A percentile compares a stretch with the other conserved stretches of the same genome.
These are phyloP conservation scores for Stagonosporopsis rhizophila DNA, from an alignment of 2,329 filamentous ascomycete species.

Conservation along the genomic window DNA sequence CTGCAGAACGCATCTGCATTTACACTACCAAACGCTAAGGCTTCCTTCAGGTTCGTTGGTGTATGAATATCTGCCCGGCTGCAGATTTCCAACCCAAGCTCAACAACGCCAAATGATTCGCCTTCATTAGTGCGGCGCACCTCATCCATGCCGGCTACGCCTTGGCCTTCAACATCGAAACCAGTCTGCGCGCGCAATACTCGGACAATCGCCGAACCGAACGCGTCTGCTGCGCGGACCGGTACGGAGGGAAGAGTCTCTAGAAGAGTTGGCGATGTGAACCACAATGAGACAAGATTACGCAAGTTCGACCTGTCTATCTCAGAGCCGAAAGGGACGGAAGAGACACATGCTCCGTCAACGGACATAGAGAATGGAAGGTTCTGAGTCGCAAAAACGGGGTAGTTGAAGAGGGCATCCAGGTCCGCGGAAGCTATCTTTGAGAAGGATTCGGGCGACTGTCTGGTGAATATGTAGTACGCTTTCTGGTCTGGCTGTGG, in stretches of 20 bases:
- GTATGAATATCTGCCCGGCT: slow-evolving; percentile 16
- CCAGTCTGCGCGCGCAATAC: slow-evolving; percentile 52
- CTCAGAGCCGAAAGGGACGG: not conserved
- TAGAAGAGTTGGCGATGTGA: slow-evolving; percentile 48
- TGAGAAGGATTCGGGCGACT: not conserved
- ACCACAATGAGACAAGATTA: slow-evolving; percentile 50
- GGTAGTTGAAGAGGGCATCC: slow-evolving; percentile 2
- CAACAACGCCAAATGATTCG: slow-evolving; percentile 39
- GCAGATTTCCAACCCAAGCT: slow-evolving; percentile 44
- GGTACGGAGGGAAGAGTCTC: slow-evolving; percentile 49
- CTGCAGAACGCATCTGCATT: slow-evolving; percentile 49
- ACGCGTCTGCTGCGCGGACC: slow-evolving; percentile 40
- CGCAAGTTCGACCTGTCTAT: slow-evolving; percentile 8
- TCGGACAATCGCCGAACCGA: slow-evolving; percentile 47
- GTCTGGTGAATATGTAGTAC: slow-evolving; percentile 33
- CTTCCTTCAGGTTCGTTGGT: slow-evolving; percentile 35
- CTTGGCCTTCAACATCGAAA: slow-evolving; percentile 46
- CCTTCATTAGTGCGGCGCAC: slow-evolving; percentile 35
- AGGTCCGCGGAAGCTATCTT: not conserved
- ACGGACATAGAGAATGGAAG: not conserved
- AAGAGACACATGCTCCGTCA: no score
- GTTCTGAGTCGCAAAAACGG: not conserved
- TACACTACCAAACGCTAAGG: slow-evolving; percentile 34
- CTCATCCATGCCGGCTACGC: slow-evolving; percentile 53
- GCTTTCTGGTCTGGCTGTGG: slow-evolving; percentile 13